Evolutionary conservation across 441 rosid genomes (phyloP), one percentile per base, ranked within the genome.

Genomic region (Populus tomentosa): DNA sequence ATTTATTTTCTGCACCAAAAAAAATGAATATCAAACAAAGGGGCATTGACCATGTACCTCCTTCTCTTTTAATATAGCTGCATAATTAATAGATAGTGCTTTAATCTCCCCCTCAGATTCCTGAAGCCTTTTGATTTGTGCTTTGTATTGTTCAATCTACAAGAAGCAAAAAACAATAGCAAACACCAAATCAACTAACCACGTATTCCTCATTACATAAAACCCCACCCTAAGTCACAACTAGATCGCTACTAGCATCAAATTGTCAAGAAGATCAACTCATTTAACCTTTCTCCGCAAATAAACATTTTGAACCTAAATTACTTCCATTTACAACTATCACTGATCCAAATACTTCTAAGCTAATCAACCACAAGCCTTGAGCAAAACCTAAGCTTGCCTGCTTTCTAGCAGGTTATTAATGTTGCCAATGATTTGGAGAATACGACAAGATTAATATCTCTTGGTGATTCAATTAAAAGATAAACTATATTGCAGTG

Each of bases 11-110:
- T n/a, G 66, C 35, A 77, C 30, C 2, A 28, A 28, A 28, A 28
- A 28, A 28, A 28, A 28, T 33, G 24, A 64, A 20, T 26, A 14
- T 20, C 28, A 71, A 63, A 36, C 42, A 63, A 23, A 53, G 53
- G 35, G 30, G 3, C 30, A 28, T 6, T 11, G 42, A 59, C 5
- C 20, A 50, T 50, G 56, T 86, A 95, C 99, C 98, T 96, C 99
- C 80, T 91, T 92, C 72, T 94, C 98, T 80, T 93, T 92, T 66
- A 94, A 85, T 23, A 96, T 81, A 77, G 99, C 94, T 1, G 98
- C 98, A 89, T 96, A 92, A 86, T 92, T 96, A 36, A 94, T 84
- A 59, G 98, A 91, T 59, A 96, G 85, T 59, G 97, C 94, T 89
- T 94, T 96, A 77, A 94, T 91, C 84, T 91, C 91, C 38, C 91